Conservation (phyloP, 805 yeast species). For the Scheffersomyces lignosus region DNA sequence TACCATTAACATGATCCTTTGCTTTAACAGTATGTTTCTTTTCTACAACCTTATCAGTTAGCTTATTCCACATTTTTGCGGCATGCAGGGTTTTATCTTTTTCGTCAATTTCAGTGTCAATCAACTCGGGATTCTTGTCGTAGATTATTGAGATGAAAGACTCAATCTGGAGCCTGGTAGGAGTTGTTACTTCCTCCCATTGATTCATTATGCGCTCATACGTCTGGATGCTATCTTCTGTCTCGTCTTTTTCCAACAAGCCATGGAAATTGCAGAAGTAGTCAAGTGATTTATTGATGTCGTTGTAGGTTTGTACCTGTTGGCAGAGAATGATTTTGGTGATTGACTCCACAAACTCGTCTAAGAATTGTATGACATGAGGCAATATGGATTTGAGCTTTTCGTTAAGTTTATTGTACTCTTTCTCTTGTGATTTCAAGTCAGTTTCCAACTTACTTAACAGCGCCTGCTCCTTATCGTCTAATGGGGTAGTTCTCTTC, state of each 20-base stretch:
- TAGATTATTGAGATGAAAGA: constrained; percentile 27
- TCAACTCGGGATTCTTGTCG: constrained; percentile 36
- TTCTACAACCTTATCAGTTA: constrained; percentile 16
- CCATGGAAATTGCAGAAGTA: constrained; percentile 30
- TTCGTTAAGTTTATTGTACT: constrained; percentile 4
- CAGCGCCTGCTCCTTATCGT: constrained; percentile 39
- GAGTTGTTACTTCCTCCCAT: constrained; percentile 40
- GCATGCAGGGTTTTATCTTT: constrained; percentile 22
- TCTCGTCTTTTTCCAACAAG: constrained; percentile 12
- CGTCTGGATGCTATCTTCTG: constrained; percentile 6
- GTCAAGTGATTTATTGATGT: constrained; percentile 21
- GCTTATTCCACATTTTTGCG: constrained; percentile 28
- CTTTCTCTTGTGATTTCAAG: constrained; percentile 5
- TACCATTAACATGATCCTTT: constrained; percentile 28
- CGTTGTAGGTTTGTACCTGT: constrained; percentile 33
- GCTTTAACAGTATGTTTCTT: constrained; percentile 25
- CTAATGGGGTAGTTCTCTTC: constrained; percentile 27
- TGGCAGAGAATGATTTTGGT: constrained; percentile 38
- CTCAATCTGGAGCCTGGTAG: constrained; percentile 39
- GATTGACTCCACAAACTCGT: constrained; percentile 49
- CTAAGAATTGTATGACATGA: constrained; percentile 43
- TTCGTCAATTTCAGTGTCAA: constrained; percentile 37
- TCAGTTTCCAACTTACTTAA: constrained; percentile 27
- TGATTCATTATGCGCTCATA: constrained; percentile 35
- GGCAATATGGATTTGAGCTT: constrained; percentile 46